Evolutionary conservation across 2,329 filamentous ascomycete species (phyloP).

Genomic region (Helotiales sp.): DNA sequence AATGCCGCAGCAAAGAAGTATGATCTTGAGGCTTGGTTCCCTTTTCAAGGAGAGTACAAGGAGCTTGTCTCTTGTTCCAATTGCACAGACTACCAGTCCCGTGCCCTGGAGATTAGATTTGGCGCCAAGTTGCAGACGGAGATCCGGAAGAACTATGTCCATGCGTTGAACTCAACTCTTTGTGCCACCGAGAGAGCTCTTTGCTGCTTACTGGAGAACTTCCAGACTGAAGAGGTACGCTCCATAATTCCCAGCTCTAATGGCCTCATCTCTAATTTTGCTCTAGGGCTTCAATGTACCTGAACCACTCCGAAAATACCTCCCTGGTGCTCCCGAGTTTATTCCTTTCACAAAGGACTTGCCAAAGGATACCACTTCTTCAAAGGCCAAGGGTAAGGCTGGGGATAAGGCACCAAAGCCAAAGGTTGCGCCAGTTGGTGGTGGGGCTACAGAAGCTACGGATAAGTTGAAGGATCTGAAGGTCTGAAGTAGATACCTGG

Average conservation of each 20-base stretch:
- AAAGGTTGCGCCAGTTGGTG: constrained; percentile 28
- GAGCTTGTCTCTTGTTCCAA: constrained; percentile 97
- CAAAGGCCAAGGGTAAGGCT: constrained; percentile 47
- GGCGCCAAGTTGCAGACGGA: constrained; percentile 86
- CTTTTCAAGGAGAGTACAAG: constrained; percentile 96
- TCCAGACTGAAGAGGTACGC: constrained; percentile 81
- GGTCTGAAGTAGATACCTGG: constrained; percentile 17
- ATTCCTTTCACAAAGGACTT: constrained; percentile 85
- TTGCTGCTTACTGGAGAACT: constrained; percentile 96
- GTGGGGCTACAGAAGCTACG: constrained; percentile 31
- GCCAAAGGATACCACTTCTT: constrained; percentile 69
- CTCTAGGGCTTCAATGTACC: constrained; percentile 73
- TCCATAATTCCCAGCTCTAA: neutral
- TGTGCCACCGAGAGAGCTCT: constrained; percentile 90
- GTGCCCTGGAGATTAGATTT: constrained; percentile 89
- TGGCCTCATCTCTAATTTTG: constrained; percentile 23
- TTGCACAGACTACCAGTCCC: constrained; percentile 96
- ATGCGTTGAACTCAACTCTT: constrained; percentile 86
- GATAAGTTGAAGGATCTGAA: constrained; percentile 39
- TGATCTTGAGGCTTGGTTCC: constrained; percentile 96
- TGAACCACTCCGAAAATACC: constrained; percentile 82
- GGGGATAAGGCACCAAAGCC: constrained; percentile 32
- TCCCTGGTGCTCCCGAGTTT: constrained; percentile 87
- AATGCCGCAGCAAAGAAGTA: constrained; percentile 90
- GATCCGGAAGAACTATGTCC: constrained; percentile 88